Evolutionary conservation across 1,139 yeast genomes (phyloP), one percentile per base, ranked within the genome.

Genomic region (Saccharomyces hybrid): DNA sequence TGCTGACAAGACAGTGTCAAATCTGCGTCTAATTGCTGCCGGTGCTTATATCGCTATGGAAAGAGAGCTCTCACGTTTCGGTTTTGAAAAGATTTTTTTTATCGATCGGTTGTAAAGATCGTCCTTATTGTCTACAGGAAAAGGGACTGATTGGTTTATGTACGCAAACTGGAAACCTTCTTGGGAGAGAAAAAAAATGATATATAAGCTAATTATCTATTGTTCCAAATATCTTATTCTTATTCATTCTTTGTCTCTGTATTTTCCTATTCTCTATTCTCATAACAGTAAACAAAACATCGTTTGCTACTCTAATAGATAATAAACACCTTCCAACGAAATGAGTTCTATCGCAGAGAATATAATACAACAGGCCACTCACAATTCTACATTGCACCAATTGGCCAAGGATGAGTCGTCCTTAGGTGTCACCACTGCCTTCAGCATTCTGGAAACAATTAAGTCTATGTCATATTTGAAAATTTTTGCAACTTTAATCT

Each of bases 401-500:
- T 29, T 50, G 49, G 46, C n/a, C 31, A 42, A 46, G 14, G 55
- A 49, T 23, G 50, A 46, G 7, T 41, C 49, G 9, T 38, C 42
- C 23, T 14, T 49, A 27, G 25, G 46, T 51, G 25, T 46, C 14
- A 48, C 16, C 44, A 48, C 38, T 16, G 19, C 54, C 16, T 51
- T 52, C 2, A 49, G 31, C 34, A 27, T 54, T n/a, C 38, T 61
- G 13, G 53, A 57, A 23, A 52, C 56, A 8, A 27, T 62, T 11
- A 53, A 61, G 49, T 52, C 57, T 5, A 50, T 73, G 5, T 70
- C 79, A 7, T 79, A 82, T 77, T 75, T 79, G 74, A 81, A 84
- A 63, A 65, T 84, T 51, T 59, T 77, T 25, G 58, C 81, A 19
- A 75, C 89, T 0, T 60, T 79, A 3, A 52, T 86, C 14, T 74